phyloP scores from a whole-genome alignment of 148 eudicot genomes.

The Fagopyrum esculentum region DNA sequence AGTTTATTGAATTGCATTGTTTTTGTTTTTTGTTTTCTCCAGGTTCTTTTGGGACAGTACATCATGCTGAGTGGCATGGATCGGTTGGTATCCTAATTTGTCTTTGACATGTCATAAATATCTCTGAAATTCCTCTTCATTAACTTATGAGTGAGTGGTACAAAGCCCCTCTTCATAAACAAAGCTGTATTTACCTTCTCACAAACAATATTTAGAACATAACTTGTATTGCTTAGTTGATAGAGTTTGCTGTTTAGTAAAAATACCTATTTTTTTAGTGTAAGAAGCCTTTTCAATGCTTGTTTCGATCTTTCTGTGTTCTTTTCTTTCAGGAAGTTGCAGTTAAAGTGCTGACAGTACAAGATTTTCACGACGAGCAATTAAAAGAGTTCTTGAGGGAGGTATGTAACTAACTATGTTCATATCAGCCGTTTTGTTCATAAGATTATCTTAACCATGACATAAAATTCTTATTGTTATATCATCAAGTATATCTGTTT shows the following conservation, averaged over 20 bases:
- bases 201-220: no score
- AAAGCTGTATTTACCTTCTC: no score
- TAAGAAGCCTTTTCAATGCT: not conserved
- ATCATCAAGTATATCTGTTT: not conserved
- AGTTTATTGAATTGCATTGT: not conserved
- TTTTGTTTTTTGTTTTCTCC: conserved; percentile 11
- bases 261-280: not conserved
- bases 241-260: no score
- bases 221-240: no score
- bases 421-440: not conserved
- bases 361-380: conserved; percentile 17
- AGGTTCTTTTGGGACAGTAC: conserved; percentile 99
- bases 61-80: conserved; percentile 99
- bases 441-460: no score
- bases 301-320: not conserved
- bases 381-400: conserved; percentile 16
- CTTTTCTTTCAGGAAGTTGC: conserved; percentile 14
- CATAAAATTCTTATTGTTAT: no score
- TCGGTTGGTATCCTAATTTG: conserved; percentile 49
- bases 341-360: conserved; percentile 12
- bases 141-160: not conserved
- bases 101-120: not conserved
- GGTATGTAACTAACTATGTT: conserved; percentile 1
- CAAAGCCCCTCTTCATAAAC: no score
- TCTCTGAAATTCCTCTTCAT: not conserved